These are phyloP conservation scores for Fonsecaea pedrosoi DNA, from an alignment of 2,329 filamentous ascomycete species.

Conservation along the genomic window DNA sequence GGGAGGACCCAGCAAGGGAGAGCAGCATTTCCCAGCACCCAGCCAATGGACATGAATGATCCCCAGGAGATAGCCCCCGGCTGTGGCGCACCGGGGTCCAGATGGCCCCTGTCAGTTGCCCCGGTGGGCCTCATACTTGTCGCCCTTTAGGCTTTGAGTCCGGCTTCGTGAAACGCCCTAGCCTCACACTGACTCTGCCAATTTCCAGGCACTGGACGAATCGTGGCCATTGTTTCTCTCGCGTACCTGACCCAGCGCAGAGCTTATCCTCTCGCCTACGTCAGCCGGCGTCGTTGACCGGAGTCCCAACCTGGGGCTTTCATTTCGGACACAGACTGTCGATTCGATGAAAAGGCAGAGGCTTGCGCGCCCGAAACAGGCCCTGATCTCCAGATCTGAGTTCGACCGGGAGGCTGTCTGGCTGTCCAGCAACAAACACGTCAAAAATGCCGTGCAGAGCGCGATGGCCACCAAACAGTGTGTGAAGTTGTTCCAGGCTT, in stretches of 20 bases:
- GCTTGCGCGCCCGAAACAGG: constrained; percentile 19
- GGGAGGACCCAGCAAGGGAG: constrained; percentile 8
- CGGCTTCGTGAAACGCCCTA: constrained; percentile 36
- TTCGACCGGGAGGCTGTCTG: background rate
- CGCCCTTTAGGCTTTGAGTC: constrained; percentile 32
- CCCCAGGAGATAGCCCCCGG: constrained; percentile 21
- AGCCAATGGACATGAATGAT: constrained; percentile 18
- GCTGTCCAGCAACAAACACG: constrained; percentile 23
- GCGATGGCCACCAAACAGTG: constrained; percentile 12
- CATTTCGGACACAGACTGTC: constrained; percentile 26
- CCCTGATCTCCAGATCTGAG: background rate
- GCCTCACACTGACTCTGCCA: constrained; percentile 29
- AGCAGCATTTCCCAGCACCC: constrained; percentile 17
- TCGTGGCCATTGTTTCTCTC: constrained; percentile 22
- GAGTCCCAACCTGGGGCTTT: constrained; percentile 18
- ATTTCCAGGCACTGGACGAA: constrained; percentile 36
- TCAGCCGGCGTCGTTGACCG: constrained; percentile 32
- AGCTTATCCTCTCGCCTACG: constrained; percentile 35
- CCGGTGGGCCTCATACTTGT: constrained; percentile 15
- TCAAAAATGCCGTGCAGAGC: constrained; percentile 21
- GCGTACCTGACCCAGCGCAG: constrained; percentile 35
- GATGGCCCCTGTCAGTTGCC: constrained; percentile 27
- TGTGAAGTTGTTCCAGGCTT: constrained; percentile 17
- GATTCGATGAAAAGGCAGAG: constrained; percentile 23
- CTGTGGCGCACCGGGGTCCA: constrained; percentile 28